Base-by-base conservation (phyloP, 1,139 yeast genomes). In the Taphrina confusa region DNA sequence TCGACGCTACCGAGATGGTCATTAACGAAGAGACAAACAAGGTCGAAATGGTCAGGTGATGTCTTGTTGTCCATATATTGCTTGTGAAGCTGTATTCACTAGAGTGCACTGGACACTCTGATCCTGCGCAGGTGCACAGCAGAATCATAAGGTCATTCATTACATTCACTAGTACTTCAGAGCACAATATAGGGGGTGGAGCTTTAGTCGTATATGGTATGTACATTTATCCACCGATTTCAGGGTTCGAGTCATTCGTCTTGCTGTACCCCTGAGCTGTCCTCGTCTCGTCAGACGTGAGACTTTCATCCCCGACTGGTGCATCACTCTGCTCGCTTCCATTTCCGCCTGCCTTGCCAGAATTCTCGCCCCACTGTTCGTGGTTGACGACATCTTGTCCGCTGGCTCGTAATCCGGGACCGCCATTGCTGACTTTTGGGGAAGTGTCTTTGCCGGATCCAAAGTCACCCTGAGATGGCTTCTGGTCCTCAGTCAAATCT, bases 221-320 rank as follows among this genome's bases (percentile, higher is more conserved):
- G n/a, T n/a, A 36, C 42, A 12, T n/a, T 55, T 30, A 44, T 5
- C 45, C 60, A n/a, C 60, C 60, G 23, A 56, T 27, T 9, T 56
- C 54, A 2, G 54, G 60, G 16, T 56, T 45, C 54, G 37, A 46
- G 49, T 56, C 47, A 33, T 37, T 40, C 31, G 54, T 56, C 49
- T 45, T 45, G 22, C 33, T 37, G 40, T 46, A 46, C 23, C 60
- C 60, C 34, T 56, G 60, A n/a, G 44, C 54, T 23, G 22, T 14
- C 33, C 42, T 45, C 40, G 45, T 33, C 18, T 56, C 58, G 11
- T 54, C 51, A 2, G 49, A 16, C 34, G 51, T 54, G 36, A 33
- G n/a, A 27, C 34, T 31, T 36, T 54, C 51, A 11, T 45, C 50
- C 3, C 52, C 52, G n/a, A 33, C 52, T n/a, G 52, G 52, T 9